Evolutionary conservation across 169 alveolate species (phyloP).

Genomic region (Ichthyophthirius multifiliis): DNA sequence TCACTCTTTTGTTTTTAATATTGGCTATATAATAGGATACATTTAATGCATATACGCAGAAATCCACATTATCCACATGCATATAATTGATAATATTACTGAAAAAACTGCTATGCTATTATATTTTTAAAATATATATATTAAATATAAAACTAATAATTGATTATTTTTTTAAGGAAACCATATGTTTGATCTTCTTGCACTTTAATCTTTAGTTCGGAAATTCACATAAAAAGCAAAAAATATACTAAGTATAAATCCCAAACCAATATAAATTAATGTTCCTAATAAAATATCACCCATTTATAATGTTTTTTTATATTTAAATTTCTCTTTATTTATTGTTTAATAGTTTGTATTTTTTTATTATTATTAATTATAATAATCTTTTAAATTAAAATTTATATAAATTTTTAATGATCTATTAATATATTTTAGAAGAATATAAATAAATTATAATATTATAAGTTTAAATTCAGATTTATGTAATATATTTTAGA

Average conservation of each 20-base stretch:
- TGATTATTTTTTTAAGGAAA: background rate
- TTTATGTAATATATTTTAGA: too few species aligned
- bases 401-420: too few species aligned
- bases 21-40: background rate
- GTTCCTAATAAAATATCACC: background rate
- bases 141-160: background rate
- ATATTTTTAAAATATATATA: background rate
- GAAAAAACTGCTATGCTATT: background rate
- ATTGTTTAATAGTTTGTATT: too few species aligned
- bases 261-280: background rate
- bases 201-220: background rate
- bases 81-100: constrained; percentile 1
- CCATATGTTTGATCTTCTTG: background rate
- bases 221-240: background rate
- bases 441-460: too few species aligned
- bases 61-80: constrained; percentile 11
- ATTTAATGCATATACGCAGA: constrained; percentile 1
- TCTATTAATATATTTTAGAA: too few species aligned
- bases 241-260: background rate
- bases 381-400: too few species aligned
- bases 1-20: background rate
- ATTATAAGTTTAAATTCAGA: too few species aligned
- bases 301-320: background rate
- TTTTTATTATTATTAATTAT: too few species aligned
- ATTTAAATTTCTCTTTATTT: too few species aligned